These are phyloP conservation scores for Thielaviopsis cerberus DNA, from an alignment of 2,329 filamentous ascomycete species.

Conservation along the genomic window DNA sequence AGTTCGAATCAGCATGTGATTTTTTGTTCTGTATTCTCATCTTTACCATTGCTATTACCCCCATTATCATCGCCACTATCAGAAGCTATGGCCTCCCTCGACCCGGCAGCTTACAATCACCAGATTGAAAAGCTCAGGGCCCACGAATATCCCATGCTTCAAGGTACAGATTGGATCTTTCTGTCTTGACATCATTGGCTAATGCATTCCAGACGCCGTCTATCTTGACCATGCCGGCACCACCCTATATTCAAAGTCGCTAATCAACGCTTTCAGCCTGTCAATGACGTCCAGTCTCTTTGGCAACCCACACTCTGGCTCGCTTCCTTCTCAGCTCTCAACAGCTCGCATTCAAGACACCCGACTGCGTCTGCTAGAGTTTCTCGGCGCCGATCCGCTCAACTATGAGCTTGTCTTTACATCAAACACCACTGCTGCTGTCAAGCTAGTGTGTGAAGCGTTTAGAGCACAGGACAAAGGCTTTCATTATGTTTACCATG, in stretches of 20 bases:
- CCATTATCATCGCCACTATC: not conserved
- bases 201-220: slow-evolving; percentile 17
- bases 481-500: slow-evolving; percentile 43
- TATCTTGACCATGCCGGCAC: slow-evolving; percentile 42
- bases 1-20: not conserved
- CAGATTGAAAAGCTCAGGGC: slow-evolving; percentile 39
- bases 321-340: slow-evolving; percentile 36
- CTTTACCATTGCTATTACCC: not conserved
- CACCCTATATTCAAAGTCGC: slow-evolving; percentile 39
- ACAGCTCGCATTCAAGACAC: slow-evolving; percentile 39
- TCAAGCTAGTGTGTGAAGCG: slow-evolving; percentile 41
- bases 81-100: not conserved
- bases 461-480: slow-evolving; percentile 31
- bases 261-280: slow-evolving; percentile 34
- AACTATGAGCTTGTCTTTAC: slow-evolving; percentile 45
- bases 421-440: slow-evolving; percentile 42
- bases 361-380: slow-evolving; percentile 32
- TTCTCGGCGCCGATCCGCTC: slow-evolving; percentile 38
- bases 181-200: not conserved
- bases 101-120: slow-evolving; percentile 31
- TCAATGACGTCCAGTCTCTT: slow-evolving; percentile 40
- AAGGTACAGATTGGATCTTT: slow-evolving; percentile 27
- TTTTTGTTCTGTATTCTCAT: not conserved
- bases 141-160: slow-evolving; percentile 50
- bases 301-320: slow-evolving; percentile 50